Evolutionary conservation across 129 eudicot species (phyloP).

Genomic region (Calendula officinalis): DNA sequence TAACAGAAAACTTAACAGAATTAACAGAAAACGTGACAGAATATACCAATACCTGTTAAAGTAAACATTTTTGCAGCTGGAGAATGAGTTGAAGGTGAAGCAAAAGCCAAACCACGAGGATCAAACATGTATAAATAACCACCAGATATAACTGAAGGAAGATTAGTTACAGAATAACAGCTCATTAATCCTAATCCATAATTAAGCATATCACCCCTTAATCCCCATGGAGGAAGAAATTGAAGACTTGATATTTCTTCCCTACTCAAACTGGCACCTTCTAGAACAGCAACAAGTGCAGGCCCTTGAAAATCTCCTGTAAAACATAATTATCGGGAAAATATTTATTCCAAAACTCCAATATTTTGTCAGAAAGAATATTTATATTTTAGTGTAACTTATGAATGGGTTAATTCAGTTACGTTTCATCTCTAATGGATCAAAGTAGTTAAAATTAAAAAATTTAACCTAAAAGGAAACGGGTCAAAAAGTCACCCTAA

Average conservation of each 20-base stretch:
- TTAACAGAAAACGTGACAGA: constrained; percentile 19
- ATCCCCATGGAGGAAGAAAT: constrained; percentile 96
- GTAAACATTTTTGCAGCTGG: constrained; percentile 90
- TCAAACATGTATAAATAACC: constrained; percentile 87
- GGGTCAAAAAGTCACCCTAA: no score
- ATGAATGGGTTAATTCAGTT: background rate
- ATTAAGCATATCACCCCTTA: constrained; percentile 83
- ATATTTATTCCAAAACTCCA: constrained; percentile 11
- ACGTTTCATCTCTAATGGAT: background rate
- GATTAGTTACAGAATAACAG: constrained; percentile 77
- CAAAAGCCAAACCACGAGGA: constrained; percentile 81
- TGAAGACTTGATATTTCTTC: constrained; percentile 91
- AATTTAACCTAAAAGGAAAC: background rate
- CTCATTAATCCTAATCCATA: constrained; percentile 91
- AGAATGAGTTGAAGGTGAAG: constrained; percentile 62
- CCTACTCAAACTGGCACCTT: constrained; percentile 84
- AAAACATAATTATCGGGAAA: constrained; percentile 3
- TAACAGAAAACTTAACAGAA: constrained; percentile 5
- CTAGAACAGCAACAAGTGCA: constrained; percentile 74
- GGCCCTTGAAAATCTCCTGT: constrained; percentile 99
- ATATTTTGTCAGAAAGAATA: background rate
- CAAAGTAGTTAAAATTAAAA: background rate
- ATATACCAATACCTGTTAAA: constrained; percentile 54
- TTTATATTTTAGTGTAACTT: no score
- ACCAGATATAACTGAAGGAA: constrained; percentile 80